A percentile compares a stretch with the other conserved stretches of the same genome.
Evolutionary conservation across 495 filamentous ascomycete genomes (phyloP).

Genomic region (Lichenothelia convexa): DNA sequence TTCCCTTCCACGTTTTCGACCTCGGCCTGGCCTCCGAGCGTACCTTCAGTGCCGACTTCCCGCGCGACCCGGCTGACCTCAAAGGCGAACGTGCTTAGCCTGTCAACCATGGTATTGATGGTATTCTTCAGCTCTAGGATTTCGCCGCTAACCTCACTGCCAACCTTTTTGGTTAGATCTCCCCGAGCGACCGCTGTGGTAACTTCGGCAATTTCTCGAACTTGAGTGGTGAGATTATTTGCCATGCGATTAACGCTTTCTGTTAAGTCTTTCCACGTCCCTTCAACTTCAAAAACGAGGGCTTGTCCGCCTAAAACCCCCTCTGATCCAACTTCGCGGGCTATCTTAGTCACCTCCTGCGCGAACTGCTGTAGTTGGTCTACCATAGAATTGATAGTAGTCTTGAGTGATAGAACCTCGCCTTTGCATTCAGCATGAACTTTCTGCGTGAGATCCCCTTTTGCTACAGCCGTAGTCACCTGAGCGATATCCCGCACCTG

Average conservation of each 20-base stretch:
- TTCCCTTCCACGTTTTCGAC: slow-evolving; percentile 97
- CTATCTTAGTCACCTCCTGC: slow-evolving; percentile 94
- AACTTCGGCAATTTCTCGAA: slow-evolving; percentile 95
- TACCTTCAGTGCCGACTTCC: slow-evolving; percentile 96
- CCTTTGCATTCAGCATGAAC: slow-evolving; percentile 93
- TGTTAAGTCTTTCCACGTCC: slow-evolving; percentile 91
- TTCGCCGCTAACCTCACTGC: slow-evolving; percentile 88
- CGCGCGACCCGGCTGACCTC: slow-evolving; percentile 98
- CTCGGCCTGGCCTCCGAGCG: slow-evolving; percentile 84
- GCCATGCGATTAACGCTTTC: slow-evolving; percentile 99
- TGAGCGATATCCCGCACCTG: slow-evolving; percentile 97
- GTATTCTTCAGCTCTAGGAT: slow-evolving; percentile 91
- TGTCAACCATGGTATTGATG: slow-evolving; percentile 98
- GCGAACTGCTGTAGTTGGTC: slow-evolving; percentile 95
- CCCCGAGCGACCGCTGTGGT: slow-evolving; percentile 92
- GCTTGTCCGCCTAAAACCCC: slow-evolving; percentile 91
- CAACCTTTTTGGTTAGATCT: slow-evolving; percentile 89
- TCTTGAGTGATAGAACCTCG: slow-evolving; percentile 88
- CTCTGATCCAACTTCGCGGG: slow-evolving; percentile 91
- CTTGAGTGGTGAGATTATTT: slow-evolving; percentile 94
- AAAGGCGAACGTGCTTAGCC: slow-evolving; percentile 87
- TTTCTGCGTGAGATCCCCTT: slow-evolving; percentile 91
- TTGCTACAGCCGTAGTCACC: slow-evolving; percentile 94
- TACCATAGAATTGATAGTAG: slow-evolving; percentile 98
- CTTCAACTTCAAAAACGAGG: slow-evolving; percentile 91